These are phyloP conservation scores for Mucor velutinosus DNA, from an alignment of 371 early-diverging fungal species.

Conservation along the genomic window DNA sequence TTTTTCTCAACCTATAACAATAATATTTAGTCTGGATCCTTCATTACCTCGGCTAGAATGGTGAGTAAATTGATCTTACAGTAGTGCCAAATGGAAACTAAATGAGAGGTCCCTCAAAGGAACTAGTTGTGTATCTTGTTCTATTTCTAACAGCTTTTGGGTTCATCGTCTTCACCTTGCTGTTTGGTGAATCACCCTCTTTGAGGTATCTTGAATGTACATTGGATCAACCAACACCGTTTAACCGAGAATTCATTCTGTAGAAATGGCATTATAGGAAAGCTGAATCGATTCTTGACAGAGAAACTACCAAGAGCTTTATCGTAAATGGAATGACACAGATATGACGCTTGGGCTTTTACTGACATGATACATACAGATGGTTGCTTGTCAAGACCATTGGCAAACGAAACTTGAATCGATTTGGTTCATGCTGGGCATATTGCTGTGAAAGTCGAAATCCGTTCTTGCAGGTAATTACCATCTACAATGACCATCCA, in stretches of 20 bases:
- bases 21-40: background rate
- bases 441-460: slow-evolving; percentile 51
- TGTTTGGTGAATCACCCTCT: slow-evolving; percentile 48
- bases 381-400: slow-evolving; percentile 6
- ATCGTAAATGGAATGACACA: slow-evolving; percentile 19
- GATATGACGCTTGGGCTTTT: background rate
- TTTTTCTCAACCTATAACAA: background rate
- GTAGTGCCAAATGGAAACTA: background rate
- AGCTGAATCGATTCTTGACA: slow-evolving; percentile 28
- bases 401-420: slow-evolving; percentile 27
- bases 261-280: slow-evolving; percentile 45
- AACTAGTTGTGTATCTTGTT: slow-evolving; percentile 22
- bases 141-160: slow-evolving; percentile 30
- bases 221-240: background rate
- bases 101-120: slow-evolving; percentile 3
- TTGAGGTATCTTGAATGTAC: slow-evolving; percentile 25
- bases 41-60: background rate
- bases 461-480: slow-evolving; percentile 47
- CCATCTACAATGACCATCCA: background rate
- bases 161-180: slow-evolving; percentile 34
- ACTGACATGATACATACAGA: background rate
- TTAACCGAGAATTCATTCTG: background rate
- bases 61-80: background rate
- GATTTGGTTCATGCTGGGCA: slow-evolving; percentile 28
- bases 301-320: slow-evolving; percentile 22